Conservation (phyloP, 148 eudicot species). For the Vaccinium vitisidaea region DNA sequence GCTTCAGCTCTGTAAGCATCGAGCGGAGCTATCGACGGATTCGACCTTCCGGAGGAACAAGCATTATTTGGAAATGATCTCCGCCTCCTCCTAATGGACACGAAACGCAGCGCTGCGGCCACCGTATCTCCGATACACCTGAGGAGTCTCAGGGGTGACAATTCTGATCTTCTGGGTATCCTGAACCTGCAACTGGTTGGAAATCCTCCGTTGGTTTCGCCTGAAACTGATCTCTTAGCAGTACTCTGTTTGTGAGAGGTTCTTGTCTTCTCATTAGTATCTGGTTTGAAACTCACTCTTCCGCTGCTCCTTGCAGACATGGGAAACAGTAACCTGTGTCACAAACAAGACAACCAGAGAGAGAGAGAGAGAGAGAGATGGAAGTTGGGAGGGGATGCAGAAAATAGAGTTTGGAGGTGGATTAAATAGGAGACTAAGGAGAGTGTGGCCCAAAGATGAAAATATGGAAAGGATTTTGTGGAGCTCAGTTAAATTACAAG, state of each 20-base stretch:
- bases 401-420: not conserved
- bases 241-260: not conserved
- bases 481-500: not conserved
- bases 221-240: not conserved
- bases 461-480: not conserved
- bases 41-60: conserved; percentile 21
- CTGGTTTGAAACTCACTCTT: not conserved
- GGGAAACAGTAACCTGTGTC: not conserved
- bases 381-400: not conserved
- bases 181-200: not conserved
- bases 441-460: not conserved
- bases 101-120: not conserved
- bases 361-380: conserved; percentile 10
- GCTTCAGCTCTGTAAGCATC: conserved; percentile 55
- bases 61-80: conserved; percentile 19
- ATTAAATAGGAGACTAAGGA: not conserved
- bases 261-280: not conserved
- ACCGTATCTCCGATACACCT: not conserved
- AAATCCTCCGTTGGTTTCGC: not conserved
- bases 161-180: not conserved
- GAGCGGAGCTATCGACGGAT: conserved; percentile 25
- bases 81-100: conserved; percentile 10
- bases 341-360: not conserved
- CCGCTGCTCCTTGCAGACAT: conserved; percentile 8
- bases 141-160: conserved; percentile 10